phyloP scores from a whole-genome alignment of 106 monocot species.

The Dioscorea dumetorum region DNA sequence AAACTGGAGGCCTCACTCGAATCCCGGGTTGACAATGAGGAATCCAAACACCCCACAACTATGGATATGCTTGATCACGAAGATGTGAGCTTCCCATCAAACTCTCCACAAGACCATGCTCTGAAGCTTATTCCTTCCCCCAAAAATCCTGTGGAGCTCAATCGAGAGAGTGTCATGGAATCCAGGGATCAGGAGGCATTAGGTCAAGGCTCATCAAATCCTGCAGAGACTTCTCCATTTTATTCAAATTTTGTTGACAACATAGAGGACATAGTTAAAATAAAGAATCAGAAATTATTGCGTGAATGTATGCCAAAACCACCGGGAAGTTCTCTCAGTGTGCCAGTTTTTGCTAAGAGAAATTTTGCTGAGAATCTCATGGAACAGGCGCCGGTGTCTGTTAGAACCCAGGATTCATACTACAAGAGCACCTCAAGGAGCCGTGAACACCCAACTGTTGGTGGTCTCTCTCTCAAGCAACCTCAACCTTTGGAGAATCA shows the following conservation, averaged over 20 bases:
- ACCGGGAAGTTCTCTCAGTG: too few relatives aligned
- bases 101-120: slow-evolving; percentile 3
- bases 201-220: slow-evolving; percentile 4
- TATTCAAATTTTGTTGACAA: too few relatives aligned
- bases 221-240: too few relatives aligned
- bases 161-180: slow-evolving; percentile 1
- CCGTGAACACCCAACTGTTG: slow-evolving; percentile 8
- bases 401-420: slow-evolving; percentile 8
- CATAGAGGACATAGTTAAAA: slow-evolving; percentile 9
- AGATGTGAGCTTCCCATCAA: neutral
- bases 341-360: too few relatives aligned
- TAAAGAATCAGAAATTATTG: neutral
- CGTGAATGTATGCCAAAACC: too few relatives aligned
- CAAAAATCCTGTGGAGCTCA: slow-evolving; percentile 15
- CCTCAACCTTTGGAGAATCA: slow-evolving; percentile 14
- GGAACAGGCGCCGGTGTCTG: too few relatives aligned
- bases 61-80: neutral
- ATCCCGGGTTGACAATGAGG: neutral
- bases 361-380: too few relatives aligned
- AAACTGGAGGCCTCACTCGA: slow-evolving; percentile 5
- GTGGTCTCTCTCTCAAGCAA: slow-evolving; percentile 21
- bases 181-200: slow-evolving; percentile 6
- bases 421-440: slow-evolving; percentile 3
- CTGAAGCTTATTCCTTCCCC: slow-evolving; percentile 19
- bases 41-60: neutral